A percentile compares a stretch with the other conserved stretches of the same genome.
Evolutionary conservation across 805 yeast species (phyloP).

Genomic region (Candida bentonensis): DNA sequence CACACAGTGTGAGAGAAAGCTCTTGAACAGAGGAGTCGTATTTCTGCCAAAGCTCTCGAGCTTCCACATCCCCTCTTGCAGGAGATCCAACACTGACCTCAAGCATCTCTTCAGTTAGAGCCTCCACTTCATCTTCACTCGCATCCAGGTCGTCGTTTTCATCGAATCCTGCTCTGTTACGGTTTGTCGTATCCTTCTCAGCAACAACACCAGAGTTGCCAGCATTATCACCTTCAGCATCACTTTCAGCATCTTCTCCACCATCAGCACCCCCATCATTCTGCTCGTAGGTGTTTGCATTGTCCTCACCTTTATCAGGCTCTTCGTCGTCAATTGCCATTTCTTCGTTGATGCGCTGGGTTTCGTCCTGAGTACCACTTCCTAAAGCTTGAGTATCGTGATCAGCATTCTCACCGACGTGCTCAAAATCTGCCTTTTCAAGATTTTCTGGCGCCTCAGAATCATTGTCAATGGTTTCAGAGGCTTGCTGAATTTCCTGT

Average conservation of each 20-base stretch:
- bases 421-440: slow-evolving; percentile 47
- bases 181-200: slow-evolving; percentile 13
- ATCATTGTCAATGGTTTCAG: slow-evolving; percentile 31
- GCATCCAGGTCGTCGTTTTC: slow-evolving; percentile 1
- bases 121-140: neutral
- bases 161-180: slow-evolving; percentile 2
- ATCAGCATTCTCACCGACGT: slow-evolving; percentile 46
- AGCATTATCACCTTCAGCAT: slow-evolving; percentile 10
- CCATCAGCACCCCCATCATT: slow-evolving; percentile 19
- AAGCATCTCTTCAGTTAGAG: neutral
- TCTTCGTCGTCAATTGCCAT: slow-evolving; percentile 26
- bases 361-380: slow-evolving; percentile 68
- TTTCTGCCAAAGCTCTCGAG: slow-evolving; percentile 66
- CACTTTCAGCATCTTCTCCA: slow-evolving; percentile 17
- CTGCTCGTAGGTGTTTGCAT: slow-evolving; percentile 9
- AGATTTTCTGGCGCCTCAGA: slow-evolving; percentile 22
- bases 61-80: slow-evolving; percentile 44
- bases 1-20: slow-evolving; percentile 74
- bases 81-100: slow-evolving; percentile 19
- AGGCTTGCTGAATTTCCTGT: slow-evolving; percentile 69
- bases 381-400: slow-evolving; percentile 87
- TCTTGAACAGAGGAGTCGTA: slow-evolving; percentile 82
- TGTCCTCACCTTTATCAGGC: slow-evolving; percentile 16
- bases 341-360: slow-evolving; percentile 51
- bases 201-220: slow-evolving; percentile 14